Evolutionary conservation across 2,329 filamentous ascomycete species (phyloP).

Genomic region (Amphichorda felina): DNA sequence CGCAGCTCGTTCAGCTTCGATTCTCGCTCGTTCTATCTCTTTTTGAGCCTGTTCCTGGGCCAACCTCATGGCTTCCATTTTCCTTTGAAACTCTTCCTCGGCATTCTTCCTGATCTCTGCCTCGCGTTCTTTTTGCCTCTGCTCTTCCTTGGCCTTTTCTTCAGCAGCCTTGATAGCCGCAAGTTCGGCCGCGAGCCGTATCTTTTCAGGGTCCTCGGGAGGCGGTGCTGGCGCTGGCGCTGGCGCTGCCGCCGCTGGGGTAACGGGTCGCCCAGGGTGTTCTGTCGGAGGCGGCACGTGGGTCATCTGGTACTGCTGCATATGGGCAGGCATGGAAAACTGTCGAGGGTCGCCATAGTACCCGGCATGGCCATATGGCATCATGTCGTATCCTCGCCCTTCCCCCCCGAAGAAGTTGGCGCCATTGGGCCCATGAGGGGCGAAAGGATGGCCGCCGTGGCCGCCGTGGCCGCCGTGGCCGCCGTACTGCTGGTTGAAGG

Average conservation of each 20-base stretch:
- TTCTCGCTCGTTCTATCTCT: conserved; percentile 33
- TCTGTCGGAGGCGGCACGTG: conserved; percentile 31
- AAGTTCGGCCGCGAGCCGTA: conserved; percentile 49
- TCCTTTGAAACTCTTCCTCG: conserved; percentile 27
- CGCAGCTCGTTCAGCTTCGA: conserved; percentile 31
- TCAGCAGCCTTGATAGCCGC: conserved; percentile 34
- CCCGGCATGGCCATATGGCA: conserved; percentile 30
- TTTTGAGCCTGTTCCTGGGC: conserved; percentile 32
- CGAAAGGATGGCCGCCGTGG: conserved; percentile 28
- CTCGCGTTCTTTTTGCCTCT: conserved; percentile 30
- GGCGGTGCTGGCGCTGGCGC: too few relatives aligned
- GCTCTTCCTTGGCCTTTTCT: conserved; percentile 30
- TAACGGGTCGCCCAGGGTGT: conserved; percentile 21
- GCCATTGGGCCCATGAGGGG: conserved; percentile 23
- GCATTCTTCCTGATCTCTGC: conserved; percentile 32
- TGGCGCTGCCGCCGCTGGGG: conserved; percentile 30
- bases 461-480: conserved; percentile 22
- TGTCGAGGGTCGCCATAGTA: conserved; percentile 3
- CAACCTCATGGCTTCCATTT: conserved; percentile 26
- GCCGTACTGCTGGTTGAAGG: not conserved
- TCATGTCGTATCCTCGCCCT: conserved; percentile 32
- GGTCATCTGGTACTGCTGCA: conserved; percentile 27
- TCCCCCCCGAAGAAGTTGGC: conserved; percentile 29
- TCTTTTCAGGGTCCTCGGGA: conserved; percentile 45
- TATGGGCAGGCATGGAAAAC: conserved; percentile 11